Conservation (phyloP, 108 stramenopile genomes). For the Fragilaria radians region DNA sequence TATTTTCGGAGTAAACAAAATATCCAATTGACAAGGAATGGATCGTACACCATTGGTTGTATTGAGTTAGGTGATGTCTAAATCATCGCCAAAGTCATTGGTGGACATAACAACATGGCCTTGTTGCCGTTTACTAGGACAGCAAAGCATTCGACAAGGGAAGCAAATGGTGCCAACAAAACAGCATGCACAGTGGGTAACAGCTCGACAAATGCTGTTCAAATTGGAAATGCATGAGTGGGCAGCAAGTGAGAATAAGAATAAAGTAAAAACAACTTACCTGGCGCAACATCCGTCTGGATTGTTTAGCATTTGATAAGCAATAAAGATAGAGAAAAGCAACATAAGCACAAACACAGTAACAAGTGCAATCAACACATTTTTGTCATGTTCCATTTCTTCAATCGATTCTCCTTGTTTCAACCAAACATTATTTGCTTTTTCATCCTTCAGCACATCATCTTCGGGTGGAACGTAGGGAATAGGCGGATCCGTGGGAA, state of each 20-base stretch:
- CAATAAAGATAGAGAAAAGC: slow-evolving; percentile 47
- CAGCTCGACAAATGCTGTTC: slow-evolving; percentile 44
- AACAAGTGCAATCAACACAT: slow-evolving; percentile 24
- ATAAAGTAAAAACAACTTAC: slow-evolving; percentile 14
- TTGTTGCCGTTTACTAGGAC: slow-evolving; percentile 14
- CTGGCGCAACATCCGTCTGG: slow-evolving; percentile 66
- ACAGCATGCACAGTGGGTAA: slow-evolving; percentile 27
- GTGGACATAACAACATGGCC: slow-evolving; percentile 8
- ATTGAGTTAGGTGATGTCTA: too few relatives aligned
- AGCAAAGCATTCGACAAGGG: slow-evolving; percentile 44
- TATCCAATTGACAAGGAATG: too few relatives aligned
- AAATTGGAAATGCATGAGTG: not conserved
- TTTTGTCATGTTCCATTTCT: slow-evolving; percentile 35
- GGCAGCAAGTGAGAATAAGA: not conserved
- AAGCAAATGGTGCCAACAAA: slow-evolving; percentile 52
- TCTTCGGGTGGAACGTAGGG: slow-evolving; percentile 20
- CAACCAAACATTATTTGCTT: not conserved
- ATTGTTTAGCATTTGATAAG: slow-evolving; percentile 73
- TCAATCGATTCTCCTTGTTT: slow-evolving; percentile 16
- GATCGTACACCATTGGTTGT: too few relatives aligned
- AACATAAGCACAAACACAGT: slow-evolving; percentile 32
- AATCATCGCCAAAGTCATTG: slow-evolving; percentile 1
- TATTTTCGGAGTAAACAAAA: too few relatives aligned
- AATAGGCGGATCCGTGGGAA: slow-evolving; percentile 4
- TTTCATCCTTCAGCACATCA: slow-evolving; percentile 7